phyloP scores from a whole-genome alignment of 2,329 filamentous ascomycete genomes.

The Colletotrichum incanum region DNA sequence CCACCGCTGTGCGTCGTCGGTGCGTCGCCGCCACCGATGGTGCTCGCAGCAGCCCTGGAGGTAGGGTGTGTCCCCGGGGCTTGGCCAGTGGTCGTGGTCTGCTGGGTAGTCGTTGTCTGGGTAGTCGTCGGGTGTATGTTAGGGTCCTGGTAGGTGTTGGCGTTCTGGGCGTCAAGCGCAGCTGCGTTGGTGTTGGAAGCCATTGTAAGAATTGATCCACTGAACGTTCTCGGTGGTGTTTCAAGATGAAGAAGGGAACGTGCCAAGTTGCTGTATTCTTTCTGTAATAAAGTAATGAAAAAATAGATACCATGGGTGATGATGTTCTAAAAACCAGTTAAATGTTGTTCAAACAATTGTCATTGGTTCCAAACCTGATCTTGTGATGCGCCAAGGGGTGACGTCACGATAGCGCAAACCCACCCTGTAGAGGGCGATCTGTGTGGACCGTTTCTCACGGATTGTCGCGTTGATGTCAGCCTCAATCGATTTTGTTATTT shows the following conservation, averaged over 20 bases:
- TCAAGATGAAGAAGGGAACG: neutral
- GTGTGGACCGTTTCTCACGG: conserved; percentile 8
- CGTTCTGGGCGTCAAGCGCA: conserved; percentile 11
- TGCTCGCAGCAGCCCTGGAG: neutral
- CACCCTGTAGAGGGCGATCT: conserved; percentile 24
- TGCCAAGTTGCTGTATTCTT: too few species aligned
- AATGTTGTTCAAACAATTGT: neutral
- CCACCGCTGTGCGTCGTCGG: conserved; percentile 39
- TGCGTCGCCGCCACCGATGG: conserved; percentile 36
- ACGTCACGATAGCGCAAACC: conserved; percentile 41
- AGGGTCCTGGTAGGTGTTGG: conserved; percentile 17
- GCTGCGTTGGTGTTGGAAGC: conserved; percentile 33
- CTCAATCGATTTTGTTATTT: neutral
- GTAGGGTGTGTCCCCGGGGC: neutral
- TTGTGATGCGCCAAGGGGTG: conserved; percentile 37
- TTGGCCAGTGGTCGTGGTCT: neutral
- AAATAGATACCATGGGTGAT: neutral
- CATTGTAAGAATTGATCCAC: conserved; percentile 1
- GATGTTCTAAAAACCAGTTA: neutral
- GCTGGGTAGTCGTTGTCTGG: neutral
- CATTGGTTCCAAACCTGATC: conserved; percentile 29
- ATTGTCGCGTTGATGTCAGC: conserved; percentile 32
- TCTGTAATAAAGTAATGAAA: neutral
- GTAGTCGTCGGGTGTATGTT: neutral
- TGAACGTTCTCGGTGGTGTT: neutral